Evolutionary conservation across 78 protist species (phyloP).

Genomic region (Dictyostelium firmibasis): DNA sequence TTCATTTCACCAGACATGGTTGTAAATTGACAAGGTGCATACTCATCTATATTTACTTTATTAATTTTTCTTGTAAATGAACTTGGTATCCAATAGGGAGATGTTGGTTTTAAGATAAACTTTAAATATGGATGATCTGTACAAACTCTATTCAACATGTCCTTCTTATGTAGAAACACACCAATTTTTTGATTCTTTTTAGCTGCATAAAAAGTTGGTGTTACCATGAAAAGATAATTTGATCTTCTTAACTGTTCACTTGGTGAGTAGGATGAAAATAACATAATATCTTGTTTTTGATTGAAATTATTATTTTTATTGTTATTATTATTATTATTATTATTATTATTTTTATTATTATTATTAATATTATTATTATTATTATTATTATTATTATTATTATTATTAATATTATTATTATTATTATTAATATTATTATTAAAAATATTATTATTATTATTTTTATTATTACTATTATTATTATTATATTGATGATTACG

Average conservation of each 20-base stretch:
- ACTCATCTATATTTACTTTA: conserved; percentile 27
- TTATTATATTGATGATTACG: not conserved
- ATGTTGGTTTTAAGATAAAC: not conserved
- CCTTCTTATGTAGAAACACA: conserved; percentile 21
- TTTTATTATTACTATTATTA: not conserved
- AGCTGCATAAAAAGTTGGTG: conserved; percentile 64
- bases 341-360: not conserved
- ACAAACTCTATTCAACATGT: not conserved
- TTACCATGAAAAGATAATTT: not conserved
- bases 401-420: not conserved
- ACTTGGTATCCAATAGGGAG: conserved; percentile 68
- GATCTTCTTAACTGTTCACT: not conserved
- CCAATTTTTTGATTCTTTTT: conserved; percentile 78
- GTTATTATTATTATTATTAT: not conserved
- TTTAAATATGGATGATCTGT: conserved; percentile 37
- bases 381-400: not conserved
- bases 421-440: not conserved
- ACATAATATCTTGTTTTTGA: not conserved
- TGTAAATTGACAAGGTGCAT: conserved; percentile 61
- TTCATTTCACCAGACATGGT: not conserved
- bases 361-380: not conserved
- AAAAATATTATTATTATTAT: not conserved
- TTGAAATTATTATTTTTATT: not conserved
- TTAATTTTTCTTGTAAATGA: conserved; percentile 50
- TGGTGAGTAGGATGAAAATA: conserved; percentile 15